Evolutionary conservation across 352 stramenopile genomes (phyloP).

Genomic region (Pythium brachiatum): DNA sequence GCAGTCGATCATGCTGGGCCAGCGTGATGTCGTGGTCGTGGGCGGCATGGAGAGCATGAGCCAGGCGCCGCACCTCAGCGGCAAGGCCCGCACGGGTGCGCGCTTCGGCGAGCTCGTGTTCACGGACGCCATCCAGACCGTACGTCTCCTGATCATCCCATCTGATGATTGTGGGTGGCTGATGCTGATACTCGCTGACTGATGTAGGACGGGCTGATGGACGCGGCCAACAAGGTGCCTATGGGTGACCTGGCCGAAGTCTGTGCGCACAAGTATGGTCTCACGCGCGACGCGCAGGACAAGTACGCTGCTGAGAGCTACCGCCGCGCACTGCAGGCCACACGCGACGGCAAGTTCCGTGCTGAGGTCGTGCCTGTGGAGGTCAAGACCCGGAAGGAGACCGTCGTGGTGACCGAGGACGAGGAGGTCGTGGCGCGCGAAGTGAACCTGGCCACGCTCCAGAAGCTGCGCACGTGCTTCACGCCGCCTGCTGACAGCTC

Average conservation of each 20-base stretch:
- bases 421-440: slow-evolving; percentile 83
- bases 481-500: slow-evolving; percentile 34
- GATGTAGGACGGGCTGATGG: slow-evolving; percentile 91
- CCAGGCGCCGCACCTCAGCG: slow-evolving; percentile 91
- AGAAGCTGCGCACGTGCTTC: slow-evolving; percentile 89
- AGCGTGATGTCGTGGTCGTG: slow-evolving; percentile 79
- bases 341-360: slow-evolving; percentile 60
- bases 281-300: slow-evolving; percentile 93
- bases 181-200: slow-evolving; percentile 3
- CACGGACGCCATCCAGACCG: slow-evolving; percentile 80
- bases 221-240: slow-evolving; percentile 91
- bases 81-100: slow-evolving; percentile 67
- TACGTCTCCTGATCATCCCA: slow-evolving; percentile 27
- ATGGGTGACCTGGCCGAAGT: slow-evolving; percentile 95
- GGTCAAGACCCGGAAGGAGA: slow-evolving; percentile 31
- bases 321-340: slow-evolving; percentile 60
- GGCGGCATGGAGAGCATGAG: slow-evolving; percentile 96
- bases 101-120: slow-evolving; percentile 87
- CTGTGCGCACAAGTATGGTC: slow-evolving; percentile 79
- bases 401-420: slow-evolving; percentile 59
- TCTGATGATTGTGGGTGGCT: background rate
- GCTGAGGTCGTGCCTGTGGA: slow-evolving; percentile 85
- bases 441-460: slow-evolving; percentile 87
- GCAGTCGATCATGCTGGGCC: slow-evolving; percentile 86
- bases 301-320: slow-evolving; percentile 91